Evolutionary conservation across 768 basidiomycete species (phyloP).

Genomic region (Hericium rajendrae): DNA sequence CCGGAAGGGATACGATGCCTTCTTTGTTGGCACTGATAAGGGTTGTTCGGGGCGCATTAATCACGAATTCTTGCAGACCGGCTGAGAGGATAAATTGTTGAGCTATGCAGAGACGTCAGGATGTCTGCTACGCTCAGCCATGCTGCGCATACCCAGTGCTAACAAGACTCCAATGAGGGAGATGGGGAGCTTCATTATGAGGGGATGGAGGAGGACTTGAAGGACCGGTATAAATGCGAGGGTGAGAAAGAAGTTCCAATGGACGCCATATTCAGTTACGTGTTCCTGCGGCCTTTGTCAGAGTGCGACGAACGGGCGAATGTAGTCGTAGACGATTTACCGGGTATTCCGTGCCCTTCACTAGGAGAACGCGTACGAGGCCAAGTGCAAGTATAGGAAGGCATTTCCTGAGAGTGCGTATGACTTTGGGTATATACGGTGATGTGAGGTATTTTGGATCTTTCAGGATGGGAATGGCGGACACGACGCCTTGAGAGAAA

Average conservation of each 20-base stretch:
- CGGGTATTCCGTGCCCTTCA: constrained; percentile 92
- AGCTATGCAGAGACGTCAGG: constrained; percentile 29
- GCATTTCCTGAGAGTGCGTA: constrained; percentile 42
- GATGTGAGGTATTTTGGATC: constrained; percentile 43
- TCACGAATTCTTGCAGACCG: constrained; percentile 52
- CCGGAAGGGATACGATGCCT: constrained; percentile 72
- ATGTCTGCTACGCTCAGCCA: background rate
- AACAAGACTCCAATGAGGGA: constrained; percentile 54
- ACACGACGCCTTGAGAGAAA: constrained; percentile 89
- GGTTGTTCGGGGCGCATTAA: constrained; percentile 51
- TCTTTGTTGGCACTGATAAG: constrained; percentile 84
- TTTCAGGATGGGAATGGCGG: constrained; percentile 73
- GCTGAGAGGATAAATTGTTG: constrained; percentile 63
- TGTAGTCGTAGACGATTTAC: constrained; percentile 33
- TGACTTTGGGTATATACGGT: constrained; percentile 42
- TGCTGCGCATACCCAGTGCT: constrained; percentile 37
- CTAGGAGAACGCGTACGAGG: constrained; percentile 65
- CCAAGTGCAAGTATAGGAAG: constrained; percentile 67
- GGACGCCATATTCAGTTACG: constrained; percentile 88
- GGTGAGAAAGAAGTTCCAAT: constrained; percentile 99
- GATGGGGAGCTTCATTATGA: constrained; percentile 48
- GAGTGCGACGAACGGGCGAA: background rate
- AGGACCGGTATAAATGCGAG: constrained; percentile 71
- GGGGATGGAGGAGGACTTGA: constrained; percentile 58
- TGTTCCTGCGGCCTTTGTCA: constrained; percentile 56